Percentiles rank a stretch among this genome's conserved stretches.
phyloP scores from a whole-genome alignment of 2,329 filamentous ascomycete species.

The Alternaria sp. region DNA sequence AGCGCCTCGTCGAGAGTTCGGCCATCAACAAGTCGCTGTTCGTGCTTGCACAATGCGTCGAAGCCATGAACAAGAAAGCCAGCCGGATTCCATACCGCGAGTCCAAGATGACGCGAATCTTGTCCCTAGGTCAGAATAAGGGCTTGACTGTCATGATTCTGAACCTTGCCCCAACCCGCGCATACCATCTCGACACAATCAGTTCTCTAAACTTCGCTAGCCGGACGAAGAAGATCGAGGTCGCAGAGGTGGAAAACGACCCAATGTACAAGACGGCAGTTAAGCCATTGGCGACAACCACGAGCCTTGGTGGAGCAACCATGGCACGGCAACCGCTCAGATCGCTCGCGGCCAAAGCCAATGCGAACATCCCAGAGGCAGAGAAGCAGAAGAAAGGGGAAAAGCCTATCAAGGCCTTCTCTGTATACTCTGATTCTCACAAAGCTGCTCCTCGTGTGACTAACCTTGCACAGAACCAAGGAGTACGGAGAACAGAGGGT shows the following conservation, averaged over 20 bases:
- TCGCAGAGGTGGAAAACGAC: constrained; percentile 95
- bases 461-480: constrained; percentile 47
- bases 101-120: constrained; percentile 95
- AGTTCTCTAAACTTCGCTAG: constrained; percentile 96
- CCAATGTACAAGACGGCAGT: constrained; percentile 71
- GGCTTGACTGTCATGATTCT: constrained; percentile 97
- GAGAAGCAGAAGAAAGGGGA: constrained; percentile 61
- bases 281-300: constrained; percentile 49
- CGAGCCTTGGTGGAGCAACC: constrained; percentile 47
- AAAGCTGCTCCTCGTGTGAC: constrained; percentile 40
- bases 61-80: constrained; percentile 84
- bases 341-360: constrained; percentile 78
- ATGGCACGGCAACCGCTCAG: constrained; percentile 78
- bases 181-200: constrained; percentile 91
- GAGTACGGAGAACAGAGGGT: constrained; percentile 49
- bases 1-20: constrained; percentile 91
- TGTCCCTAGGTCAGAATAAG: constrained; percentile 92
- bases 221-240: constrained; percentile 93
- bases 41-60: constrained; percentile 92
- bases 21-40: constrained; percentile 98
- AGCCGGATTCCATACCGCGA: constrained; percentile 88
- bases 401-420: constrained; percentile 84
- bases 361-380: constrained; percentile 70
- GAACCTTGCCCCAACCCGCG: constrained; percentile 89
- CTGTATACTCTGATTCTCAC: constrained; percentile 78